Evolutionary conservation across 306 rosid genomes (phyloP), one percentile per base, ranked within the genome.

Genomic region (Quercus glauca): DNA sequence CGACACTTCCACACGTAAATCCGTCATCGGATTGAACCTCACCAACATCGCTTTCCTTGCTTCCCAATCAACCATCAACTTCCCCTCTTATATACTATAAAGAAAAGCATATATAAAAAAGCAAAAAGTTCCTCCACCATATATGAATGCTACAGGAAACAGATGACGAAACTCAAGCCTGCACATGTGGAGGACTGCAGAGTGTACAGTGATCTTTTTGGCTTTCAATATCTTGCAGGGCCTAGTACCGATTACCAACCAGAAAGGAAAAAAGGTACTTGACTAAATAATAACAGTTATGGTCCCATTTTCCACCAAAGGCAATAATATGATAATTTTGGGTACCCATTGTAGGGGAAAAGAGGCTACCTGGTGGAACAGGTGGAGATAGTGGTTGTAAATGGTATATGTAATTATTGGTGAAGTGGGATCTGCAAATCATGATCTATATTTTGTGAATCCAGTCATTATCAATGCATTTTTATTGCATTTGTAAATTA

Each of bases 21-120:
- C 89, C 91, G 92, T 90, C 99, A 88, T 96, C 96, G 37, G 96
- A 93, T 96, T 96, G 99, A 96, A 96, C 99, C 98, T 88, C 98
- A 96, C 99, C 99, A 96, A 96, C 85, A 96, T 96, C 99, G 97
- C 97, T 91, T 90, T 85, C 84, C 71, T 69, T 82, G 76, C 69
- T 84, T 86, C 86, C 90, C 78, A 52, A 23, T 31, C 81, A 81
- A 79, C 85, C 80, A 73, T 80, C 78, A 67, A 73, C 45, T 35
- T 71, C 77, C 41, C n/a, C 69, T 74, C 63, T 43, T 64, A 41
- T 12, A 25, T 81, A 71, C 23, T 41, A 41, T 41, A 41, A 43
- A 13, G 63, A 43, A 69, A 33, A 17, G 77, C 81, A 71, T 18
- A 52, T 55, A 78, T 37, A 41, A 37, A 51, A 67, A 28, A 79